Evolutionary conservation across 352 stramenopile genomes (phyloP), one percentile per base, ranked within the genome.

Genomic region (Globisporangium mamillatum): DNA sequence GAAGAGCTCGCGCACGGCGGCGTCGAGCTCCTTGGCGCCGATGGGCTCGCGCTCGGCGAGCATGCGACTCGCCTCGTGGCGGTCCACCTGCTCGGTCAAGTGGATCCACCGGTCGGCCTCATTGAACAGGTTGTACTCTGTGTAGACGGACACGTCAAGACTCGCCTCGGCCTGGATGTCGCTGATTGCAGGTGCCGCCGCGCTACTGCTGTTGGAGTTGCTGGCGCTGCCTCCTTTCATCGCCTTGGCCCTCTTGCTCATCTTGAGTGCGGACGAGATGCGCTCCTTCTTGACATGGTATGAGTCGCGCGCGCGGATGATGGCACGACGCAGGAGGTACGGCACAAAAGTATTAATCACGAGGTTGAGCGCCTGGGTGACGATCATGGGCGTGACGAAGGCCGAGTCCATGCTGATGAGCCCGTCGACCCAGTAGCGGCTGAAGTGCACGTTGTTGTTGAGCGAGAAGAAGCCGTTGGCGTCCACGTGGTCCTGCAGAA

Each of bases 301-400:
- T 60, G 76, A 82, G 57, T 89, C 77, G 7, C 80, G 66, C 12
- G 81, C 79, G 2, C 66, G 66, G 20, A 89, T 73, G 62, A 89
- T 74, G 22, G 77, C 81, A 0, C 74, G 79, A 0, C 81, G 77
- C 25, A 87, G 70, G 32, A 89, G 29, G 52, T 76, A 87, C 2
- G 81, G 81, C 36, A 89, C 79, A 29, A 89, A 89, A 14, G 81
- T 89, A 60, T 88, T 89, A 71, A 88, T 85, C 32, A 89, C 71
- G 29, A 89, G 71, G 54, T 89, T 89, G 62, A 89, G 76, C 50
- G 79, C 81, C 70, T 89, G 81, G 34, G 81, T 89, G 60, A 89
- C 81, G 71, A 89, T 88, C 76, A 89, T 84, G 36, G 81, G 81
- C 36, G 81, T 89, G 58, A 89, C 81, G 58, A 89, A 87, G 10